Evolutionary conservation across 2,329 filamentous ascomycete species (phyloP), one percentile per base, ranked within the genome.

Genomic region (Pseudopyricularia javanii): DNA sequence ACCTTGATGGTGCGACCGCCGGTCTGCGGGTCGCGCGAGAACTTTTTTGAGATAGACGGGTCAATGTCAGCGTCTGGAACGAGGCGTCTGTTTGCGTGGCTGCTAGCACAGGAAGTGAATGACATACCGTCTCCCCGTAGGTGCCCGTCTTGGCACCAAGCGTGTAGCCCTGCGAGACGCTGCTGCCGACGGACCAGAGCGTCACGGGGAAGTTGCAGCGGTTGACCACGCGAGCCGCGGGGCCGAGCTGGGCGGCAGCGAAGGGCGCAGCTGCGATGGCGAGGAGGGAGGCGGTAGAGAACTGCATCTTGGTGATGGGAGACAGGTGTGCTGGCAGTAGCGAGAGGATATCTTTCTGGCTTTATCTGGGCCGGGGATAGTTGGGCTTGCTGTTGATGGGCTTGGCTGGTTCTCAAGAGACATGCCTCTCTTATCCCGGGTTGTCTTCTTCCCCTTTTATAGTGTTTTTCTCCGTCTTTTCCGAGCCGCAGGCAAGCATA

Each of bases 1-100:
- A 71, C 59, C 59, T 72, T 72, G 56, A 72, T 59, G 28, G 68
- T 61, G 54, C 61, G 64, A 47, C 70, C 70, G 52, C 69, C 69
- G 4, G 67, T 67, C 28, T 58, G 53, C 45, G 66, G 61, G 61
- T 72, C 70, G 35, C 58, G 59, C 24, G 52, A 43, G 55, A 68
- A 70, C 20, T n/a, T n/a, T n/a, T n/a, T n/a, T n/a, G n/a, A n/a
- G n/a, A n/a, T n/a, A n/a, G n/a, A n/a, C n/a, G n/a, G n/a, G n/a
- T n/a, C n/a, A n/a, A 30, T 4, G 28, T 30, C 28, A 30, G 28
- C 28, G n/a, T n/a, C n/a, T n/a, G n/a, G n/a, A n/a, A n/a, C n/a
- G n/a, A n/a, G n/a, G n/a, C n/a, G n/a, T n/a, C n/a, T n/a, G n/a
- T n/a, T n/a, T n/a, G n/a, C n/a, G n/a, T n/a, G n/a, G n/a, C n/a